Conservation (phyloP, 2,329 filamentous ascomycete genomes). For the Aschersonia sp. region DNA sequence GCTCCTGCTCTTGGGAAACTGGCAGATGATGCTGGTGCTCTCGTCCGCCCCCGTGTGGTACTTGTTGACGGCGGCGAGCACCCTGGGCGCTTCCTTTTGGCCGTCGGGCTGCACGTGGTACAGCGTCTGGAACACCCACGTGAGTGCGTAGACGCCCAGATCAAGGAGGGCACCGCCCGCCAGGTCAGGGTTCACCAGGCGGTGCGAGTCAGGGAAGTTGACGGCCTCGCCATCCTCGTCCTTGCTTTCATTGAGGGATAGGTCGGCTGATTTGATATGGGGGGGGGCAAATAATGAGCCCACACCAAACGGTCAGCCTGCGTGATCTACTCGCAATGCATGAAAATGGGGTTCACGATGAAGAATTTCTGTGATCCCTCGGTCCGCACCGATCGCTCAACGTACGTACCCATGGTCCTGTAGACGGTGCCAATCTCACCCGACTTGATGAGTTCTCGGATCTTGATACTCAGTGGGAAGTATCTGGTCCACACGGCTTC, state of each 20-base stretch:
- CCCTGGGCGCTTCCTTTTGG: slow-evolving; percentile 52
- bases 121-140: slow-evolving; percentile 81
- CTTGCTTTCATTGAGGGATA: slow-evolving; percentile 47
- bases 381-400: too few relatives aligned
- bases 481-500: slow-evolving; percentile 84
- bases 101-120: slow-evolving; percentile 64
- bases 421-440: slow-evolving; percentile 46
- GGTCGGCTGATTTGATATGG: too few relatives aligned
- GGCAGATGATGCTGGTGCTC: slow-evolving; percentile 61
- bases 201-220: slow-evolving; percentile 46
- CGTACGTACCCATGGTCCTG: slow-evolving; percentile 40
- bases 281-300: too few relatives aligned
- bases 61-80: slow-evolving; percentile 56
- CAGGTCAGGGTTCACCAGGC: slow-evolving; percentile 71
- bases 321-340: too few relatives aligned
- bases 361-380: too few relatives aligned
- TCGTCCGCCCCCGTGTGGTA: slow-evolving; percentile 67
- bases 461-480: slow-evolving; percentile 69
- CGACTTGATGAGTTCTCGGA: slow-evolving; percentile 47
- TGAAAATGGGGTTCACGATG: too few relatives aligned
- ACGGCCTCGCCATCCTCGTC: slow-evolving; percentile 33
- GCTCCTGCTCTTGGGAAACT: slow-evolving; percentile 53
- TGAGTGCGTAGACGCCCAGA: slow-evolving; percentile 76
- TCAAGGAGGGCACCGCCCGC: slow-evolving; percentile 75
- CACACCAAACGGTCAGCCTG: too few relatives aligned